phyloP scores from a whole-genome alignment of 108 stramenopile species.

The Schizochytrium sp. region DNA sequence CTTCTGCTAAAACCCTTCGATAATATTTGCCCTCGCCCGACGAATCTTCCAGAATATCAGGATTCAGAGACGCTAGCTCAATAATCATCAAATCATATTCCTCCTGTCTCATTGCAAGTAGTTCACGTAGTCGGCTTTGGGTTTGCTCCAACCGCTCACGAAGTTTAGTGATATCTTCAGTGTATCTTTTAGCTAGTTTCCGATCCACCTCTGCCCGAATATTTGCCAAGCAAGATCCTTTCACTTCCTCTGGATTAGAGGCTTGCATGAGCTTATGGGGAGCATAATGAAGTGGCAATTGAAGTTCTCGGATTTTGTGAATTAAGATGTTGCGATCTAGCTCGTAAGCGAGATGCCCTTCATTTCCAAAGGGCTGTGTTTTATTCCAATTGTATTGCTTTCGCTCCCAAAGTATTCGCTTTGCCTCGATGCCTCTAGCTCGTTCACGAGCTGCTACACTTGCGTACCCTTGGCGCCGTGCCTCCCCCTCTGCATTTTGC shows the following conservation, averaged over 20 bases:
- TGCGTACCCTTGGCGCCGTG: not conserved
- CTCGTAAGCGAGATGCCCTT: not conserved
- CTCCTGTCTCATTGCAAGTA: not conserved
- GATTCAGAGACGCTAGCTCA: not conserved
- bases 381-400: slow-evolving; percentile 43
- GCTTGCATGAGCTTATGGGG: not conserved
- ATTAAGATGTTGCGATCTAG: not conserved
- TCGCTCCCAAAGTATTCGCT: not conserved
- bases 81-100: not conserved
- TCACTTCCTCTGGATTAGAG: not conserved
- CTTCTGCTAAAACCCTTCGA: not conserved
- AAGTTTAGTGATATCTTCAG: not conserved
- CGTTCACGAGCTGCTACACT: slow-evolving; percentile 25
- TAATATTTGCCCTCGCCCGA: slow-evolving; percentile 1
- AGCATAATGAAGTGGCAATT: not conserved
- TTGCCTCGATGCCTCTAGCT: not conserved
- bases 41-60: not conserved
- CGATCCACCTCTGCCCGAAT: not conserved
- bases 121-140: not conserved
- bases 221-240: not conserved
- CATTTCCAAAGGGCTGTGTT: not conserved
- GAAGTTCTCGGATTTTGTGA: not conserved
- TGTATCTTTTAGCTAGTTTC: not conserved
- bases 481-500: not conserved
- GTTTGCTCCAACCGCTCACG: not conserved